Evolutionary conservation across 371 early-diverging fungal genomes (phyloP).

Genomic region (Mucor saturninus): DNA sequence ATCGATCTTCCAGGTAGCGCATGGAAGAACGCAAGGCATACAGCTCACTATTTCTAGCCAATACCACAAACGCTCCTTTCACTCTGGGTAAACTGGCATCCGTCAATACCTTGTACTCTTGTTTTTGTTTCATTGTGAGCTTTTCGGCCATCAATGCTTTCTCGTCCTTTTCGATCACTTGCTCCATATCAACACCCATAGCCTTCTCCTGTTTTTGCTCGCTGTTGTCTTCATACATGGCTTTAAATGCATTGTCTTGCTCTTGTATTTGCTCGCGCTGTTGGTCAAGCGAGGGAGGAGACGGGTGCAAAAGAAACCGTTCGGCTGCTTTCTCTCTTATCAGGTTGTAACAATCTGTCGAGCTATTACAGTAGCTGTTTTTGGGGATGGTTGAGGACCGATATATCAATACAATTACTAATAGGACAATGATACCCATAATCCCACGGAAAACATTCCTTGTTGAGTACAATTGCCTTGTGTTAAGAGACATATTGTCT

Average conservation of each 20-base stretch:
- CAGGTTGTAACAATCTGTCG: slow-evolving; percentile 31
- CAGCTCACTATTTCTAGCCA: slow-evolving; percentile 81
- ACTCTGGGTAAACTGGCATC: slow-evolving; percentile 28
- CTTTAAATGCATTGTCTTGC: slow-evolving; percentile 14
- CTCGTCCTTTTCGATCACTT: background rate
- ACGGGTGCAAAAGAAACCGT: background rate
- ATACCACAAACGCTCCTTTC: slow-evolving; percentile 67
- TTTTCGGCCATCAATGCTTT: background rate
- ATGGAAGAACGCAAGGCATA: slow-evolving; percentile 70
- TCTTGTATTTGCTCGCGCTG: slow-evolving; percentile 7
- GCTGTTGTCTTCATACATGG: slow-evolving; percentile 11
- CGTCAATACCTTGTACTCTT: slow-evolving; percentile 31
- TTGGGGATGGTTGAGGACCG: background rate
- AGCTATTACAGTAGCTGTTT: slow-evolving; percentile 22
- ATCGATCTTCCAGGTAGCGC: slow-evolving; percentile 79
- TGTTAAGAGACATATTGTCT: slow-evolving; percentile 7
- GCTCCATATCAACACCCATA: slow-evolving; percentile 9
- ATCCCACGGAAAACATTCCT: slow-evolving; percentile 14
- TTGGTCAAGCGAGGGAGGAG: slow-evolving; percentile 6
- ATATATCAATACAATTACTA: slow-evolving; percentile 11
- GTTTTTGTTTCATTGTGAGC: slow-evolving; percentile 12
- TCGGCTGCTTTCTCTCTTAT: slow-evolving; percentile 23
- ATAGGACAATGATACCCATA: background rate
- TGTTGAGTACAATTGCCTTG: slow-evolving; percentile 22
- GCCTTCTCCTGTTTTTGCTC: slow-evolving; percentile 5